Evolutionary conservation across 225 moss, liverwort and hornwort species (phyloP).

Genomic region (Pleurozium schreberi): DNA sequence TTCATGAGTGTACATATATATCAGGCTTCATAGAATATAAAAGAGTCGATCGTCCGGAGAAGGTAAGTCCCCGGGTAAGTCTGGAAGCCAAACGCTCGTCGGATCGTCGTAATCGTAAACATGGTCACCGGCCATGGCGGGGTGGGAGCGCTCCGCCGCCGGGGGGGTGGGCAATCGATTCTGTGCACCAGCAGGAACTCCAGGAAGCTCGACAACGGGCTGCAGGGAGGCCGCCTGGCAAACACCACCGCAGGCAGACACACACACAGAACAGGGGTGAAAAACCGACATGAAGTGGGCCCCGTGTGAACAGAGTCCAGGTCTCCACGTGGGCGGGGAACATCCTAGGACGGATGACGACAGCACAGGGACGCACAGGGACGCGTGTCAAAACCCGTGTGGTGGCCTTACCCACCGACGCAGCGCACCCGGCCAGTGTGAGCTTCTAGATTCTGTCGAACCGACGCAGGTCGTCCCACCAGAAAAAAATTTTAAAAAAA

Average conservation of each 20-base stretch:
- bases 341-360: not conserved
- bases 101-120: not conserved
- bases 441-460: too few relatives aligned
- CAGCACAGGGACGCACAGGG: not conserved
- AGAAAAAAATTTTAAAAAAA: too few relatives aligned
- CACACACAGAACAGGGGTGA: not conserved
- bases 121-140: not conserved
- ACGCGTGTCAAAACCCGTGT: not conserved
- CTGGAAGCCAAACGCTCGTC: accelerated
- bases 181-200: not conserved
- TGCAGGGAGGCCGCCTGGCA: not conserved
- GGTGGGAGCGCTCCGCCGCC: not conserved
- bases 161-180: not conserved
- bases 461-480: too few relatives aligned
- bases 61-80: too few relatives aligned
- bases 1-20: too few relatives aligned
- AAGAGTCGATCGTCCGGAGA: not conserved
- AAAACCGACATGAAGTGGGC: not conserved
- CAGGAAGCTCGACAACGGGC: not conserved
- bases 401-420: not conserved
- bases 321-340: not conserved
- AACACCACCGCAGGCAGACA: not conserved
- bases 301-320: not conserved
- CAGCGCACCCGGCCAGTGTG: too few relatives aligned
- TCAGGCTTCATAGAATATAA: not conserved